Evolutionary conservation across 1,284 basidiomycete species (phyloP).

Genomic region (Ustilago vetiveriae): DNA sequence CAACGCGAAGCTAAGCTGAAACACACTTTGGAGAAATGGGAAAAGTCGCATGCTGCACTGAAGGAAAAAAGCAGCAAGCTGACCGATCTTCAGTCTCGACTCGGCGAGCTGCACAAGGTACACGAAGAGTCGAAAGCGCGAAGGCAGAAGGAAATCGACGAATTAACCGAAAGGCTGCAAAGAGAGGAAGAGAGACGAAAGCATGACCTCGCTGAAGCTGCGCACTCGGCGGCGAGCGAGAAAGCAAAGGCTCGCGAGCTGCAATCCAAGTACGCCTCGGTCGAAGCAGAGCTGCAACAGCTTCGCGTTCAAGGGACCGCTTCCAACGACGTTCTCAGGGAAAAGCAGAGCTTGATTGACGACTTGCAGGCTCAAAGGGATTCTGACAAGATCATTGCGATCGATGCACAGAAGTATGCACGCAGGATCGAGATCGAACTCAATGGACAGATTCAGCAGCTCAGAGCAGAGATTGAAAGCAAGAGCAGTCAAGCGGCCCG

Average conservation of each 20-base stretch:
- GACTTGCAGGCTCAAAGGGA: constrained; percentile 29
- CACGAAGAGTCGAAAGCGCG: constrained; percentile 43
- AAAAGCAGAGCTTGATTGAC: constrained; percentile 27
- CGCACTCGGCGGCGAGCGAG: constrained; percentile 6
- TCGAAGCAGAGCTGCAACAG: constrained; percentile 11
- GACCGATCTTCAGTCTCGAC: constrained; percentile 18
- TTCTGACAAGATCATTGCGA: constrained; percentile 33
- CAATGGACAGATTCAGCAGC: constrained; percentile 21
- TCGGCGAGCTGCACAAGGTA: constrained; percentile 39
- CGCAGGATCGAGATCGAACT: constrained; percentile 33
- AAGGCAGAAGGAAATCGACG: constrained; percentile 42
- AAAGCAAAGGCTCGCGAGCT: constrained; percentile 10
- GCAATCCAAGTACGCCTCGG: constrained; percentile 4
- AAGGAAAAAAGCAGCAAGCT: constrained; percentile 43
- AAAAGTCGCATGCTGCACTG: constrained; percentile 36
- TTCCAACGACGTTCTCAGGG: constrained; percentile 10
- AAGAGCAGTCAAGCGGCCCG: constrained; percentile 8
- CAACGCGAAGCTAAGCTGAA: constrained; percentile 48
- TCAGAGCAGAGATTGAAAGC: constrained; percentile 11
- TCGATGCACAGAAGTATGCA: constrained; percentile 40
- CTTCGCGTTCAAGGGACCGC: constrained; percentile 12
- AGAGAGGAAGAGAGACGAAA: constrained; percentile 24
- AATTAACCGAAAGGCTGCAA: constrained; percentile 17
- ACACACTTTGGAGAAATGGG: constrained; percentile 34
- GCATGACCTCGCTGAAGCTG: constrained; percentile 18